Percentiles rank a stretch among this genome's conserved stretches.
These are phyloP conservation scores for Nemania diffusa DNA, from an alignment of 2,329 filamentous ascomycete species.

Conservation along the genomic window DNA sequence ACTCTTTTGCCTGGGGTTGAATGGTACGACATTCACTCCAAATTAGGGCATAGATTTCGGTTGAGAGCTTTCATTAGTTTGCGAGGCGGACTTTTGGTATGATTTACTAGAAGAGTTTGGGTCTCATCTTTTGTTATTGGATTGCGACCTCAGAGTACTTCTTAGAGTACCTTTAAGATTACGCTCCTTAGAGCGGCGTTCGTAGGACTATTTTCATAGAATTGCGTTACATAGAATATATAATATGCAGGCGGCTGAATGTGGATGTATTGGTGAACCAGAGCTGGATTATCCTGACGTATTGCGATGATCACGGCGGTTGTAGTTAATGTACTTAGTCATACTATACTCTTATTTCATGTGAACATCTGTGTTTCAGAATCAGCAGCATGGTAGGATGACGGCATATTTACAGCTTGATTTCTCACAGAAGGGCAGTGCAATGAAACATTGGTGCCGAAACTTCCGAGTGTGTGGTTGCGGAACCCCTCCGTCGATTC, in stretches of 20 bases:
- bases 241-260: too few relatives aligned
- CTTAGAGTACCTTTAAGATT: background rate
- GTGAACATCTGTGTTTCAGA: background rate
- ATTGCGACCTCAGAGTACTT: background rate
- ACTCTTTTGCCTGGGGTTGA: background rate
- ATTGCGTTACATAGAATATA: too few relatives aligned
- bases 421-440: background rate
- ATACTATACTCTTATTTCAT: background rate
- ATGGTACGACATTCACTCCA: background rate
- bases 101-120: background rate
- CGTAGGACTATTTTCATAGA: background rate
- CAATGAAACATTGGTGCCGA: slow-evolving; percentile 3
- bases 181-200: slow-evolving; percentile 5
- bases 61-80: background rate
- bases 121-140: background rate
- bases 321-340: background rate
- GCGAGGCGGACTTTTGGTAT: background rate
- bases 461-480: background rate
- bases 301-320: background rate
- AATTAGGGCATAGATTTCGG: background rate
- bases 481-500: slow-evolving; percentile 4
- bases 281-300: background rate
- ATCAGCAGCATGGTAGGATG: background rate
- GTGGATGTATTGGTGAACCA: background rate
- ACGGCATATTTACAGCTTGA: background rate